Percentiles rank a stretch among this genome's conserved stretches.
Conservation (phyloP, 257 asterid species). For the Oldenlandia corymbosa region DNA sequence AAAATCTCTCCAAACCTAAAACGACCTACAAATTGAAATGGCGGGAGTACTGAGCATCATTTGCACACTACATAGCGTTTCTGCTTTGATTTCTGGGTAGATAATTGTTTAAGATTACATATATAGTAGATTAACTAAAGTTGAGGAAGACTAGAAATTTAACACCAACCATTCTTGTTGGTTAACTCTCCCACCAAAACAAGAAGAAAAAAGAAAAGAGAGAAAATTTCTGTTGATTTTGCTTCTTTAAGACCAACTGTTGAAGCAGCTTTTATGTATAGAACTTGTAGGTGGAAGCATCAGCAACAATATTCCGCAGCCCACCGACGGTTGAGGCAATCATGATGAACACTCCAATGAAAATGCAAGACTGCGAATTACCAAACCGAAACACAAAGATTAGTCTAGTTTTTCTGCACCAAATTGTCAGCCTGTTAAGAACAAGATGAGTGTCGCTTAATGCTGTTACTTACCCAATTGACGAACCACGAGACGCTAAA, state of each 20-base stretch:
- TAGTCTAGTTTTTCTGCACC: neutral
- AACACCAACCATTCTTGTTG: neutral
- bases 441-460: neutral
- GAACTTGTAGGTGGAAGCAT: slow-evolving; percentile 69
- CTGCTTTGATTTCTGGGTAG: neutral
- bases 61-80: slow-evolving; percentile 2
- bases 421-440: neutral
- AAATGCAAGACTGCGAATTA: slow-evolving; percentile 44
- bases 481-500: slow-evolving; percentile 71
- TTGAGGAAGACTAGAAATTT: no score
- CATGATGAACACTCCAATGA: slow-evolving; percentile 61
- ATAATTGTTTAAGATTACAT: neutral
- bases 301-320: slow-evolving; percentile 60
- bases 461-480: slow-evolving; percentile 62
- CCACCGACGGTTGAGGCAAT: slow-evolving; percentile 84
- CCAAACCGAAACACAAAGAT: neutral
- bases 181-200: neutral
- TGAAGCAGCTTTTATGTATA: slow-evolving; percentile 34
- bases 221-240: neutral
- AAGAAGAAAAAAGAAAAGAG: neutral
- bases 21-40: no score
- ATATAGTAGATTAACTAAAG: neutral
- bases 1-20: no score
- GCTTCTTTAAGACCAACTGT: neutral
- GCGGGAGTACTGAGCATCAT: neutral